Base-by-base conservation (phyloP, 305 asterid species). In the Petunia hybrid region DNA sequence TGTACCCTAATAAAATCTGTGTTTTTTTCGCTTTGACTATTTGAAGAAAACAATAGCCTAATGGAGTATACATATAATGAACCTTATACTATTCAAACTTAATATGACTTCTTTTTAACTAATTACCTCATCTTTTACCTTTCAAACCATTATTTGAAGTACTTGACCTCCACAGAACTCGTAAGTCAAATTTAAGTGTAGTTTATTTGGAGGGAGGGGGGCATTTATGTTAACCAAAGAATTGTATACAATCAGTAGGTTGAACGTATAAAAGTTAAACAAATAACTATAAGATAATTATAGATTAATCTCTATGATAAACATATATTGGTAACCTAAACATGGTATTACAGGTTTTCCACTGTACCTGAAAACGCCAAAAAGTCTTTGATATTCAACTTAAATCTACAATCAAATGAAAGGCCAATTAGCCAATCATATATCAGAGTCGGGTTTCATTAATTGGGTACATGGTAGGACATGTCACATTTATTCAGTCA, bases 391-490 rank as follows among this genome's bases (percentile, higher is more conserved):
- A 1, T 5, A 1, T 48, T 46, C 48, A 36, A 66, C 7, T 40
- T 40, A 13, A 66, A 74, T 36, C 14, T 5, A 51, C 2, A 36
- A 51, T 51, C 14, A 3, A 35, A 12, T 10, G 31, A n/a, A 46
- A 46, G 77, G 22, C 22, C 41, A 22, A 22, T 2, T 2, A 35
- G 8, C 35, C 77, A 48, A 71, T 10, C 43, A 46, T 70, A 71
- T 46, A 46, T 71, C 0, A 71, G 35, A 71, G 77, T 45, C 13
- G 46, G 78, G 78, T 74, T 36, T 51, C 36, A 74, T 73, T 36
- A 51, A 74, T 13, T 6, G 73, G 45, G 51, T 66, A 66, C 38
- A 66, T 66, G 65, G 79, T n/a, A 36, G 65, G 79, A 74, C 38
- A 74, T 74, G 46, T 0, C 48, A 3, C 46, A 53, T 74, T 51